Evolutionary conservation across 2,329 filamentous ascomycete genomes (phyloP).

Genomic region (Bisporella sp.): DNA sequence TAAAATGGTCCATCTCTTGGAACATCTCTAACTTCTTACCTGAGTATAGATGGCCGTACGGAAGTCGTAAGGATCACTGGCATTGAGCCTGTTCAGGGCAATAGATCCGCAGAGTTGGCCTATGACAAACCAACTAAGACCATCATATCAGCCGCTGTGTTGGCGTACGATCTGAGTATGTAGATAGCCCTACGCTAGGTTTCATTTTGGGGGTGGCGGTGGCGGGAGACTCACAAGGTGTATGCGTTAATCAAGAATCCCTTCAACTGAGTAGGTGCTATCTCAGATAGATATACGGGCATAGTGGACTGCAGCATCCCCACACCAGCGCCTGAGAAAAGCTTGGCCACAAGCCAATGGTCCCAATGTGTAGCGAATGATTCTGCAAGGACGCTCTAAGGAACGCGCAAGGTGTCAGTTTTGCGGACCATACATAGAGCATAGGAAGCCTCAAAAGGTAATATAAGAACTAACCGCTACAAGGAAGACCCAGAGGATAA

Average conservation of each 20-base stretch:
- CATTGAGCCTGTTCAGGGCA: constrained; percentile 31
- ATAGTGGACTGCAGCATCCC: constrained; percentile 18
- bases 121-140: constrained; percentile 32
- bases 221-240: constrained; percentile 9
- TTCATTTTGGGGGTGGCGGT: constrained; percentile 6
- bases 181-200: too few species aligned
- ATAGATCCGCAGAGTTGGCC: constrained; percentile 37
- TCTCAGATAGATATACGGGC: constrained; percentile 16
- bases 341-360: constrained; percentile 16
- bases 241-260: constrained; percentile 14
- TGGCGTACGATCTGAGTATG: neutral
- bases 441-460: too few species aligned
- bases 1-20: neutral
- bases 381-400: constrained; percentile 13
- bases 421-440: too few species aligned
- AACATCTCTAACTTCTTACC: constrained; percentile 13
- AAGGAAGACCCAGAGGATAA: constrained; percentile 27
- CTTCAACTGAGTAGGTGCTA: constrained; percentile 14
- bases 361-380: constrained; percentile 13
- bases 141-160: neutral
- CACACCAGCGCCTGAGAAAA: constrained; percentile 15
- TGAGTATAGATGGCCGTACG: constrained; percentile 36
- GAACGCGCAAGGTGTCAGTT: too few species aligned
- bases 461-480: constrained; percentile 9
- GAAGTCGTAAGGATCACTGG: constrained; percentile 28